A percentile compares a stretch with the other conserved stretches of the same genome.
phyloP scores from a whole-genome alignment of 1,139 yeast genomes.

The Kluyveromyces sp. region DNA sequence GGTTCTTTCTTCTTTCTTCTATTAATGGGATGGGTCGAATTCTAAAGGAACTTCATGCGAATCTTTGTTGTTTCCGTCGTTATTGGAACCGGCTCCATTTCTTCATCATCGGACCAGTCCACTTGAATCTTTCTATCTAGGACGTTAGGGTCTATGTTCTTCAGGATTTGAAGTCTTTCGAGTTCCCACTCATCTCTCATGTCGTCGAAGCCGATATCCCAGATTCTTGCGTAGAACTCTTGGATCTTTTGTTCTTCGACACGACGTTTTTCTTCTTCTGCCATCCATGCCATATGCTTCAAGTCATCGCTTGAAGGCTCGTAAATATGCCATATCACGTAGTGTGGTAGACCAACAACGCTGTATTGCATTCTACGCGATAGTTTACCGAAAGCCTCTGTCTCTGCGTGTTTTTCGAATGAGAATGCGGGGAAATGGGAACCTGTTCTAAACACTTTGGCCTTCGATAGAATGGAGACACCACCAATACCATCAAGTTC shows the following conservation, averaged over 20 bases:
- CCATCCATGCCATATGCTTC: conserved; percentile 97
- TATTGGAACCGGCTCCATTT: conserved; percentile 20
- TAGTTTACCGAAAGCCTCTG: conserved; percentile 87
- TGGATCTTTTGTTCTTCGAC: conserved; percentile 58
- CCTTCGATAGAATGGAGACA: conserved; percentile 74
- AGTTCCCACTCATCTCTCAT: conserved; percentile 59
- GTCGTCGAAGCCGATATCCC: conserved; percentile 72
- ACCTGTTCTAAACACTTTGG: conserved; percentile 71
- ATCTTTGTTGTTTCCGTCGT: conserved; percentile 6
- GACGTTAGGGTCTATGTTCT: conserved; percentile 54
- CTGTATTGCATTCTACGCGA: conserved; percentile 74
- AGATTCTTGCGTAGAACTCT: conserved; percentile 64
- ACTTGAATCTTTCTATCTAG: conserved; percentile 39
- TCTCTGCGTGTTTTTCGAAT: conserved; percentile 85
- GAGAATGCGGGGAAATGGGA: conserved; percentile 88
- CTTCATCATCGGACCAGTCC: conserved; percentile 64
- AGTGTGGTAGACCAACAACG: conserved; percentile 81
- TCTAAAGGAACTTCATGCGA: conserved; percentile 14
- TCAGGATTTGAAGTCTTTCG: conserved; percentile 59
- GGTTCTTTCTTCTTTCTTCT: no score
- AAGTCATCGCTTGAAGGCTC: conserved; percentile 83
- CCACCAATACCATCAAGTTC: conserved; percentile 90
- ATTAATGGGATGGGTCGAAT: conserved; percentile 14
- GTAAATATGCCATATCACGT: conserved; percentile 87
- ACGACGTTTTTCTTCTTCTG: conserved; percentile 74